phyloP scores from a whole-genome alignment of 2,329 filamentous ascomycete genomes.

The Arachnomyces sp. region DNA sequence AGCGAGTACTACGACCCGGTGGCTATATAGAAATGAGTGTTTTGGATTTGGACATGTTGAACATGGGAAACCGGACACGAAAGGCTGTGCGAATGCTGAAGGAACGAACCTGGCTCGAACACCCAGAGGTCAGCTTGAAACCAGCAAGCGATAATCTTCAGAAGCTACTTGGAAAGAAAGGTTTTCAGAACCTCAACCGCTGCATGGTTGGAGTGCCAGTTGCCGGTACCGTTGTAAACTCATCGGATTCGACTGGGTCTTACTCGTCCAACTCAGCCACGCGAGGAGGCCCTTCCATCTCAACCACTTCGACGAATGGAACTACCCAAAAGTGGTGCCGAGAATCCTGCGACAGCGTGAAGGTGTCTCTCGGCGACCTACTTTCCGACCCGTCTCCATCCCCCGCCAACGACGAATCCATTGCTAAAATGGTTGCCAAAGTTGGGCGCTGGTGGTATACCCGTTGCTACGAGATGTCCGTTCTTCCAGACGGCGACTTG shows the following conservation, averaged over 20 bases:
- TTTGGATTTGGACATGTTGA: constrained; percentile 43
- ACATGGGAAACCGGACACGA: constrained; percentile 40
- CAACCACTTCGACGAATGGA: constrained; percentile 18
- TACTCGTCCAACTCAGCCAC: constrained; percentile 23
- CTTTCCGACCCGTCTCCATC: constrained; percentile 64
- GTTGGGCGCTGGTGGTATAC: constrained; percentile 97
- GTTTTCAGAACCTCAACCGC: constrained; percentile 41
- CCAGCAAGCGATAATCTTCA: constrained; percentile 42
- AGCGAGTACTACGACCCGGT: constrained; percentile 40
- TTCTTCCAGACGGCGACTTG: constrained; percentile 41
- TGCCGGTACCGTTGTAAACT: constrained; percentile 35
- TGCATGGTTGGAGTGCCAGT: constrained; percentile 43
- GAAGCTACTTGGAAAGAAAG: constrained; percentile 35
- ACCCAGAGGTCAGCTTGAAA: constrained; percentile 37
- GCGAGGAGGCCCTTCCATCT: constrained; percentile 8
- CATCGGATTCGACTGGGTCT: constrained; percentile 35
- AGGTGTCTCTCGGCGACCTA: constrained; percentile 56
- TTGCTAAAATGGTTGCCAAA: constrained; percentile 83
- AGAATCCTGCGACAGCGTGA: constrained; percentile 27
- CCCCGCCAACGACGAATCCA: constrained; percentile 66
- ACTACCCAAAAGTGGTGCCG: constrained; percentile 18
- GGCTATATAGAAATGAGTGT: constrained; percentile 43
- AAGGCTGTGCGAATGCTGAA: constrained; percentile 39
- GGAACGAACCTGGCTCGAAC: constrained; percentile 35
- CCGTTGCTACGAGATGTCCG: constrained; percentile 73